Conservation (phyloP, 225 moss, liverwort and hornwort species). For the Marchantia polymorpha region DNA sequence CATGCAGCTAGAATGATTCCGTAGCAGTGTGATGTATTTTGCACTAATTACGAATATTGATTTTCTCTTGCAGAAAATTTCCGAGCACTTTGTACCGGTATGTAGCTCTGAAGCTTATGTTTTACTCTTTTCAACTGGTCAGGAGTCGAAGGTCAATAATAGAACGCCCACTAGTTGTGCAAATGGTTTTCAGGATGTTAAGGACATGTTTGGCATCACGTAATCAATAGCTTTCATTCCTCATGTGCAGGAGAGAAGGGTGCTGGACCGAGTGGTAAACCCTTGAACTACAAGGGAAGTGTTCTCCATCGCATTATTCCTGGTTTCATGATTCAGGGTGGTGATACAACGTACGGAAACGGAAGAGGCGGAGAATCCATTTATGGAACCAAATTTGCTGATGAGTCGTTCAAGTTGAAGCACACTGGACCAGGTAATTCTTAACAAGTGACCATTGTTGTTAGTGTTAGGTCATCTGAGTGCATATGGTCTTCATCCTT, state of each 20-base stretch:
- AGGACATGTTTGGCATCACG: background rate
- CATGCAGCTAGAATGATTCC: too few species aligned
- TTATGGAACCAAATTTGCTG: conserved; percentile 81
- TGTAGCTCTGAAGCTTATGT: background rate
- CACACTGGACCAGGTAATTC: conserved; percentile 66
- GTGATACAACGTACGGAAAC: conserved; percentile 83
- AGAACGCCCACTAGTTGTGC: too few species aligned
- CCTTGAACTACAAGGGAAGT: conserved; percentile 77
- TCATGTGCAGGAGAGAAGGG: conserved; percentile 62
- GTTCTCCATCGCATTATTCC: conserved; percentile 92
- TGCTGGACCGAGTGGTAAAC: conserved; percentile 56
- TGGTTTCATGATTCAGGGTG: conserved; percentile 95
- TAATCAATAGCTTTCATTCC: background rate
- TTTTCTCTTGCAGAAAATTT: conserved; percentile 47
- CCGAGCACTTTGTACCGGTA: conserved; percentile 63
- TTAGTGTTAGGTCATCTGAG: too few species aligned
- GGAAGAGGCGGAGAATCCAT: conserved; percentile 92
- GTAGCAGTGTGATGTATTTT: background rate
- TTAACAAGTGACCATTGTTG: background rate
- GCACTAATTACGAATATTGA: background rate
- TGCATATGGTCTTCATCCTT: background rate
- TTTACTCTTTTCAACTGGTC: background rate
- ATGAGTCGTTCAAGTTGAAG: conserved; percentile 91
- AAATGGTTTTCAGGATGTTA: background rate
- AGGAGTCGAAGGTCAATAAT: too few species aligned